Evolutionary conservation across 495 filamentous ascomycete species (phyloP), one percentile per base, ranked within the genome.

Genomic region (Neurospora sp.): DNA sequence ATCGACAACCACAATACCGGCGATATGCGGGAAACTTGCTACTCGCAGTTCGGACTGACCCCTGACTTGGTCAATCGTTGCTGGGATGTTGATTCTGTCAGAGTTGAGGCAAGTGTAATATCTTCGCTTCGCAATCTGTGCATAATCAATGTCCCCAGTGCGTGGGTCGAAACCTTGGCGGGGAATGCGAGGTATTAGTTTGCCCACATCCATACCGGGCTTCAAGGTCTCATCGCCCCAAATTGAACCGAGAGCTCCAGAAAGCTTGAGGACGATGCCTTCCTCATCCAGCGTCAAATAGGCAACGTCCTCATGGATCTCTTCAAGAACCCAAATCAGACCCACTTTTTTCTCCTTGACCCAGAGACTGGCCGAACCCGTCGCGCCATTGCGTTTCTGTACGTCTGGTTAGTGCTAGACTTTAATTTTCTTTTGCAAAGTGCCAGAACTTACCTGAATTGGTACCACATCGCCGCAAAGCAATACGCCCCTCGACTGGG

Each of bases 401-500:
- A 5, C n/a, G 27, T n/a, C 11, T 7, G 68, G 72, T 77, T 40
- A 79, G 75, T 37, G 40, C 31, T 22, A 12, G 7, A 35, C 6
- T 41, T 27, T 31, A 3, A 44, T 3, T 0, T 3, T 0, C 37
- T 3, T 11, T 27, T 1, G 5, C 35, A 46, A 2, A 27, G 0
- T n/a, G 11, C 7, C 5, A 18, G 3, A 20, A 74, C 70, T 76
- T 68, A 79, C 77, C 71, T 80, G 79, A 16, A 99, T 98, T 1
- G 96, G 95, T 4, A 99, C 95, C 20, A 99, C 96, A 80, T 99
- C 96, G 46, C 96, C 96, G 79, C 96, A 99, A 3, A 99, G 86
- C 71, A 99, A 80, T 44, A 99, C 96, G 4, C 96, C 96, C 73
- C 96, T 89, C 66, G 93, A 96, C 75, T 94, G 94, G 76, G 88